Evolutionary conservation across 2,329 filamentous ascomycete genomes (phyloP).

Genomic region (Xylogone sp.): DNA sequence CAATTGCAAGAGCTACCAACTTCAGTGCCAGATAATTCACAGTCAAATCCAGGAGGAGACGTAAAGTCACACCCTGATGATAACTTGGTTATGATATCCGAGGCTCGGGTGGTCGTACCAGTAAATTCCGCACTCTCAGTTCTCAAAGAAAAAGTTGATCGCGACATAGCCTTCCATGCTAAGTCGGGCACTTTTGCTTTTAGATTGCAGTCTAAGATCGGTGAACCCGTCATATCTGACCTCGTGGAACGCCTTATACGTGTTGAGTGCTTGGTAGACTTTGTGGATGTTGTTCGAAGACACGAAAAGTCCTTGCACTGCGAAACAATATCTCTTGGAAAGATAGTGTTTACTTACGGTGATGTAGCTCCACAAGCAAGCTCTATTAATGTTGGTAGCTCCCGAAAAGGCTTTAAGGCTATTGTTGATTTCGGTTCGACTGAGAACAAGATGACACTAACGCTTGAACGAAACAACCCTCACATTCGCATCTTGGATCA

Average conservation of each 20-base stretch:
- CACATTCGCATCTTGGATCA: conserved; percentile 61
- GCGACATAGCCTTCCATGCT: conserved; percentile 27
- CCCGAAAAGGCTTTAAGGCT: conserved; percentile 43
- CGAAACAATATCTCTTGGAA: conserved; percentile 56
- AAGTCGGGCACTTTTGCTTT: conserved; percentile 24
- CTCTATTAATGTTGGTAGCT: conserved; percentile 9
- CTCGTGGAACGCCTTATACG: conserved; percentile 34
- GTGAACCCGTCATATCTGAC: conserved; percentile 22
- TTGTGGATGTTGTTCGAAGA: conserved; percentile 61
- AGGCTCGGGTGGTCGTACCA: conserved; percentile 25
- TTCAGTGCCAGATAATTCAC: not conserved
- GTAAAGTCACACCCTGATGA: conserved; percentile 8
- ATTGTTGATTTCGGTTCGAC: conserved; percentile 52
- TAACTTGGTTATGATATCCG: conserved; percentile 24
- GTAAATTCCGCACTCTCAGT: conserved; percentile 18
- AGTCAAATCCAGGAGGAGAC: not conserved
- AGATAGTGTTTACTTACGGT: conserved; percentile 67
- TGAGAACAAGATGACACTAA: conserved; percentile 48
- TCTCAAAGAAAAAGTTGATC: conserved; percentile 25
- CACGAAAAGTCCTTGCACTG: conserved; percentile 51
- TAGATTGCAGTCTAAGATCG: conserved; percentile 24
- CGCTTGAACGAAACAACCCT: conserved; percentile 60
- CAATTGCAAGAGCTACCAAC: not conserved
- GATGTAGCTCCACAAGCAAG: conserved; percentile 13
- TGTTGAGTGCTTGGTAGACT: conserved; percentile 69